Evolutionary conservation across 345 rosid species (phyloP).

Genomic region (Streptanthus diversifolius): DNA sequence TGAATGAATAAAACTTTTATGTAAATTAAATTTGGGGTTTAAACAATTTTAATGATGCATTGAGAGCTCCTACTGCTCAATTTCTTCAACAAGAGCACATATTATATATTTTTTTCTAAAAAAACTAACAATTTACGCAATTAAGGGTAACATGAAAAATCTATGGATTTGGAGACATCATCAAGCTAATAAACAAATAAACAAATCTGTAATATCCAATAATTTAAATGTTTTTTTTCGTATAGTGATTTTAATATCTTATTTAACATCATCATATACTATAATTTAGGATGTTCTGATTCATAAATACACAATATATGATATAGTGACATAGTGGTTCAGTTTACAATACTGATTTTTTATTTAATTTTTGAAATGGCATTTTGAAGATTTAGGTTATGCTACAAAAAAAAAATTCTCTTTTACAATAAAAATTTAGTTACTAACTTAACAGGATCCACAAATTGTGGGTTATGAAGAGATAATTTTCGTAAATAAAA

Average conservation of each 20-base stretch:
- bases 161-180: neutral
- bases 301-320: too few relatives aligned
- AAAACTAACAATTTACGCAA: neutral
- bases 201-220: neutral
- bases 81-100: neutral
- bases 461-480: too few relatives aligned
- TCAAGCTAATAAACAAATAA: neutral
- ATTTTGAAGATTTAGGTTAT: neutral
- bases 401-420: neutral
- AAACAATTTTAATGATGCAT: constrained; percentile 2
- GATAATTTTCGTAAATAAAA: too few relatives aligned
- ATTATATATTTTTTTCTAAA: neutral
- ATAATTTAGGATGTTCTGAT: too few relatives aligned
- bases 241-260: too few relatives aligned
- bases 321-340: too few relatives aligned
- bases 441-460: too few relatives aligned
- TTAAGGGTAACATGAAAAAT: neutral
- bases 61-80: neutral
- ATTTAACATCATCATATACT: too few relatives aligned
- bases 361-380: neutral
- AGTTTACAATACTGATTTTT: neutral
- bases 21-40: neutral
- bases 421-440: too few relatives aligned
- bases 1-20: too few relatives aligned
- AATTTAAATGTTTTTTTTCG: neutral